Conservation (phyloP, 257 asterid species). For the Forsythia suspensa region DNA sequence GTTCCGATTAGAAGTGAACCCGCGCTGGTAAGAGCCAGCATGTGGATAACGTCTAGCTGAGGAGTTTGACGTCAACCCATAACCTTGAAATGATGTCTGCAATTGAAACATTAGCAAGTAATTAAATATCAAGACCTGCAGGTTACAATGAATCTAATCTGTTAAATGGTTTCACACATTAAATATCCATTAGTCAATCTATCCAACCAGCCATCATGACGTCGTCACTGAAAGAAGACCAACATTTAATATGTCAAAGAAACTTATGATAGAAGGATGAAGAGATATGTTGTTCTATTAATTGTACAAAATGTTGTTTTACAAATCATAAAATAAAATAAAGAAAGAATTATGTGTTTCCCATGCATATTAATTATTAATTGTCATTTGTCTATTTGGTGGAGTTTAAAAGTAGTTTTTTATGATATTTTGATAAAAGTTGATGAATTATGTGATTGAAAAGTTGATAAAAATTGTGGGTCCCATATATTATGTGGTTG, state of each 20-base stretch:
- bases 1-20: slow-evolving; percentile 53
- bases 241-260: not conserved
- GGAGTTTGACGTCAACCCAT: slow-evolving; percentile 64
- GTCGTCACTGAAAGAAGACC: not conserved
- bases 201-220: not conserved
- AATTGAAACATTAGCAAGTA: slow-evolving; percentile 26
- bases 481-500: too few species aligned
- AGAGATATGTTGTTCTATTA: not conserved
- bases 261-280: not conserved
- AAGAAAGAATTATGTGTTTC: not conserved
- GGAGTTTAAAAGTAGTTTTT: too few species aligned
- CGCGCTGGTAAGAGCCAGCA: slow-evolving; percentile 62
- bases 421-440: too few species aligned
- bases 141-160: not conserved
- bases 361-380: not conserved
- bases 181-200: not conserved
- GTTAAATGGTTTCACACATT: not conserved
- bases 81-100: slow-evolving; percentile 75
- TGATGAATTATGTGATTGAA: too few species aligned
- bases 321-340: not conserved
- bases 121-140: not conserved
- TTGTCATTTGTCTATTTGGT: too few species aligned
- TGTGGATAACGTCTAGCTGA: slow-evolving; percentile 60
- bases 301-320: not conserved
- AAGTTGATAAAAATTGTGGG: too few species aligned